These are phyloP conservation scores for Podaxis sp. DNA, from an alignment of 768 basidiomycete species.

Conservation along the genomic window DNA sequence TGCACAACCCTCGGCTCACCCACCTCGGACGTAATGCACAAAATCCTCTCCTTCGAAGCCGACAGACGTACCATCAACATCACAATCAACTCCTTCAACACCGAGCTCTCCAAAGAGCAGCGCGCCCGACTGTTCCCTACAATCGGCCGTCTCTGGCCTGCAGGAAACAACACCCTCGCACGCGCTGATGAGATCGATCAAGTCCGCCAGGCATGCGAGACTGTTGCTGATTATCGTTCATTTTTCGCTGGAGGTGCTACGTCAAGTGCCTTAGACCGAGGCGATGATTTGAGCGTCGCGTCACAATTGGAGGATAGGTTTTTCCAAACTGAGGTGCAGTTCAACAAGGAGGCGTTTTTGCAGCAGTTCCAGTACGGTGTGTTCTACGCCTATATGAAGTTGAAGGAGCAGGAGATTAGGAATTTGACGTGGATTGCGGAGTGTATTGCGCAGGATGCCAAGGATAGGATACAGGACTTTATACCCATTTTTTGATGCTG, in stretches of 20 bases:
- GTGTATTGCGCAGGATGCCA: conserved; percentile 96
- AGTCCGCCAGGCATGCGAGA: conserved; percentile 85
- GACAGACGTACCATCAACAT: conserved; percentile 97
- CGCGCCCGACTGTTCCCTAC: conserved; percentile 93
- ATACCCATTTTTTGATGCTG: conserved; percentile 81
- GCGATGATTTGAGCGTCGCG: conserved; percentile 48
- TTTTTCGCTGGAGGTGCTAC: conserved; percentile 78
- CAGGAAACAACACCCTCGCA: conserved; percentile 92
- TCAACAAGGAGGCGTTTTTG: conserved; percentile 94
- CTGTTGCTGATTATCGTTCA: conserved; percentile 82
- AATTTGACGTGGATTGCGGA: conserved; percentile 95
- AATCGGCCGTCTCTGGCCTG: conserved; percentile 92
- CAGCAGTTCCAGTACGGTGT: conserved; percentile 96
- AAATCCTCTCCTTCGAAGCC: conserved; percentile 92
- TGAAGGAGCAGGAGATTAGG: conserved; percentile 90
- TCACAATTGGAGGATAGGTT: conserved; percentile 89
- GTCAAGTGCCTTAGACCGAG: conserved; percentile 36
- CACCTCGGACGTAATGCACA: conserved; percentile 89
- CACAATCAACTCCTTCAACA: conserved; percentile 98
- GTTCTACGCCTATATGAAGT: conserved; percentile 89
- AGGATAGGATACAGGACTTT: conserved; percentile 93
- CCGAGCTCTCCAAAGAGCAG: conserved; percentile 92
- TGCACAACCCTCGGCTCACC: conserved; percentile 78
- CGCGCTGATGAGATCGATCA: conserved; percentile 95
- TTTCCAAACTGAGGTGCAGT: conserved; percentile 88